Evolutionary conservation across 2,329 filamentous ascomycete genomes (phyloP).

Genomic region (Aureobasidium melanogenum): DNA sequence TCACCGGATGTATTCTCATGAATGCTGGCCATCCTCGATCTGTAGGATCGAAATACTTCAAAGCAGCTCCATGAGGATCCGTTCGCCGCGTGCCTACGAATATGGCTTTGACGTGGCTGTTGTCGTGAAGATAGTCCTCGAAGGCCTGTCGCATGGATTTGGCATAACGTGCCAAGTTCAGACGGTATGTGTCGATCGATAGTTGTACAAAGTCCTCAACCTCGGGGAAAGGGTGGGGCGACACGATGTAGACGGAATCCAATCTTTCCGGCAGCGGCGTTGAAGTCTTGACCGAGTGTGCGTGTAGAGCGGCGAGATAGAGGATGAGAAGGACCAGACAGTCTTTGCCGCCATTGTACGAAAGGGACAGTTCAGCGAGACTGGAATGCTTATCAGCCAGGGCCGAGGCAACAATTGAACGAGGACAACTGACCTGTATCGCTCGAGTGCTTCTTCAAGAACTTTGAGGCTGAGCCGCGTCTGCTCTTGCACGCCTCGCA

Average conservation of each 20-base stretch:
- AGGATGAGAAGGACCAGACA: conserved; percentile 86
- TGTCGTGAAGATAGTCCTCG: conserved; percentile 61
- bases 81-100: conserved; percentile 84
- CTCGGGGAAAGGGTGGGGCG: conserved; percentile 71
- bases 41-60: conserved; percentile 79
- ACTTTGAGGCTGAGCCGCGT: conserved; percentile 63
- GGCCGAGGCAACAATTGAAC: background rate
- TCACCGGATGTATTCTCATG: conserved; percentile 88
- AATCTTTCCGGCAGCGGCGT: conserved; percentile 35
- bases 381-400: conserved; percentile 34
- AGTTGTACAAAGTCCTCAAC: conserved; percentile 74
- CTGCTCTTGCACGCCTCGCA: conserved; percentile 63
- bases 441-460: conserved; percentile 63
- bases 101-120: conserved; percentile 61
- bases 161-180: conserved; percentile 66
- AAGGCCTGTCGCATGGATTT: conserved; percentile 76
- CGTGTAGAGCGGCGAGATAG: conserved; percentile 59
- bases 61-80: conserved; percentile 73
- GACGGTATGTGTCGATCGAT: conserved; percentile 60
- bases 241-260: conserved; percentile 82
- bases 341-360: conserved; percentile 97
- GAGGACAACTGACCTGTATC: conserved; percentile 55
- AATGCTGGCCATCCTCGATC: conserved; percentile 86
- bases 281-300: conserved; percentile 17
- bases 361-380: conserved; percentile 70